Evolutionary conservation across 139 green algal genomes (phyloP), one percentile per base, ranked within the genome.

Genomic region (Zygnema cylindricum): DNA sequence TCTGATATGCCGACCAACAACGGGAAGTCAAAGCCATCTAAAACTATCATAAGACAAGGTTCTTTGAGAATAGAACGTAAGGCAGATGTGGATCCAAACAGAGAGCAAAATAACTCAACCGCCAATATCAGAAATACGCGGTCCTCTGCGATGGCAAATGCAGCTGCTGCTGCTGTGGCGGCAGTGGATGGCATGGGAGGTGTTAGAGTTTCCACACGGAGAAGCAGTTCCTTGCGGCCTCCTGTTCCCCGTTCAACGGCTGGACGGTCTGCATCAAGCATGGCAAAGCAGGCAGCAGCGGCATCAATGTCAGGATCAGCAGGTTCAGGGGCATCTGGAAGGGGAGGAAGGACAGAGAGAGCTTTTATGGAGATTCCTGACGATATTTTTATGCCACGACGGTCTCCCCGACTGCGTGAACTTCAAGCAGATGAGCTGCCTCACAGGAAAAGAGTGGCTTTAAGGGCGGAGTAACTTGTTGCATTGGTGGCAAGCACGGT

Each of bases 41-140:
- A 33, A 2, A 84, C 77, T 7, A 84, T 84, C 35, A 84, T 84
- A 49, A 84, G 55, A 33, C 77, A 84, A 33, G 77, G 77, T 2
- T 84, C 77, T 49, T 63, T 84, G 3, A 35, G n/a, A 55, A 84
- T 84, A 49, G 77, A 84, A 33, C 77, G 77, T 33, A 55, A 42
- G 16, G 7, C 71, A 25, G 71, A 25, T 43, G 71, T 43, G 38
- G 71, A 41, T 16, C 71, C 43, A 38, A 43, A 16, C 36, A 41
- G 43, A 16, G 7, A 79, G 71, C 71, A 63, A 16, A 7, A 16
- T 7, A 7, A 30, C 7, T 7, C 71, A 41, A 11, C 36, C 71
- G 71, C 3, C 3, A 43, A 55, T 43, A 11, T 55, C 11, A 7
- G 71, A 41, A 79, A 11, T 42, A 79, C 71, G 71, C 36, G 71